Base-by-base conservation (phyloP, 495 filamentous ascomycete genomes). In the Chaetomium tenue region DNA sequence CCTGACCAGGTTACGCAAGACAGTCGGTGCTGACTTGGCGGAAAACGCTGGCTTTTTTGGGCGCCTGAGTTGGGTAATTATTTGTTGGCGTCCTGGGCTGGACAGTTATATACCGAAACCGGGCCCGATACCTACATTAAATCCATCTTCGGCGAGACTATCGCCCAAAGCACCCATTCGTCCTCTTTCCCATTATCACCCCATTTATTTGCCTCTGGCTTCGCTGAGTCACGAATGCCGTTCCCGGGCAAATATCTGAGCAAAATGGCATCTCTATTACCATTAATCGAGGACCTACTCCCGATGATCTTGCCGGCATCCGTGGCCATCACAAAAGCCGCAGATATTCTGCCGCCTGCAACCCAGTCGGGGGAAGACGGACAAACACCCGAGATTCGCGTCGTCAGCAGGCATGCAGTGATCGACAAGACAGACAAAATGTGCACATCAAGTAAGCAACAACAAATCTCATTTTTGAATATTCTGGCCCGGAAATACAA, bases 371-470 rank as follows among this genome's bases (percentile, higher is more conserved):
- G 23, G 25, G 48, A 44, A 20, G 68, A 40, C 57, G 61, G 55
- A 63, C 65, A 61, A 63, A 70, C 56, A 60, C 68, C 67, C 63
- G 82, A 75, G 44, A 79, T 80, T 37, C 78, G 80, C 47, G 84
- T 87, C 74, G 74, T 83, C 46, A 74, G 81, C 23, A 76, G 84
- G 63, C 80, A 83, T 48, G 86, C 87, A 28, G 81, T 90, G 55
- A 77, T 84, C 47, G 77, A 81, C 63, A 81, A 84, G 68, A 81
- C 80, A 15, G 84, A 87, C 52, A 83, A 78, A 30, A 76, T 89
- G 67, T 88, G 82, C 64, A 78, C 82, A 20, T 77, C 79, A 40
- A 76, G 82, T 84, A 66, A 71, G 74, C 46, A 23, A 11, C n/a
- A 11, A 50, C 23, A 4, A 0, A 15, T 20, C 44, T 5, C 44